Evolutionary conservation across 2,329 filamentous ascomycete genomes (phyloP).

Genomic region (Aspergillus sclerotialis): DNA sequence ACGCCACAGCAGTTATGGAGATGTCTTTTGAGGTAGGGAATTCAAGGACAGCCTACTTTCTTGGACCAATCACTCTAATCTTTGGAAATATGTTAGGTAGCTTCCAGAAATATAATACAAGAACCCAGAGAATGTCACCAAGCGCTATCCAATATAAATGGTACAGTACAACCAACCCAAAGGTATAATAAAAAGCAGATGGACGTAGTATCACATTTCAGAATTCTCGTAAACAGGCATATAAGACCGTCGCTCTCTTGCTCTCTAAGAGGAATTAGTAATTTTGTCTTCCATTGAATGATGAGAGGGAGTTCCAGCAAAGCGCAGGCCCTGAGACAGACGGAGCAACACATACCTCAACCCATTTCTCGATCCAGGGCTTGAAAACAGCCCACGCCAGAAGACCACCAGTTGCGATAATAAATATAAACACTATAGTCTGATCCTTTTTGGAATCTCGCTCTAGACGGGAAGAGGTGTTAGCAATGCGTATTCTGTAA

Average conservation of each 20-base stretch:
- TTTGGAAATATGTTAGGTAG: not conserved
- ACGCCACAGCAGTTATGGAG: no score
- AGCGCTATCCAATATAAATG: not conserved
- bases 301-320: no score
- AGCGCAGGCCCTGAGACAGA: not conserved
- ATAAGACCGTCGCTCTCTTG: conserved; percentile 44
- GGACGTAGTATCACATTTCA: conserved; percentile 2
- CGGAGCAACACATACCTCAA: conserved; percentile 35
- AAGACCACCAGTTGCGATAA: conserved; percentile 55
- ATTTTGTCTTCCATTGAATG: not conserved
- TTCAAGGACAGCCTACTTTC: no score
- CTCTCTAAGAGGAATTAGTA: conserved; percentile 27
- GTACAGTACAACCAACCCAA: conserved; percentile 1
- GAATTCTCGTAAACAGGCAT: conserved; percentile 40
- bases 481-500: conserved; percentile 23
- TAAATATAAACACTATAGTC: conserved; percentile 60
- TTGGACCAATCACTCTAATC: not conserved
- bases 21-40: no score
- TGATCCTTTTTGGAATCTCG: conserved; percentile 62
- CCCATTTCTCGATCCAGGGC: conserved; percentile 53
- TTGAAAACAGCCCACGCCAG: conserved; percentile 54
- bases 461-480: conserved; percentile 27
- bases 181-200: not conserved
- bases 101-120: conserved; percentile 1
- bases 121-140: not conserved